phyloP scores from a whole-genome alignment of 2,329 filamentous ascomycete species.

The Penicillium italicum region DNA sequence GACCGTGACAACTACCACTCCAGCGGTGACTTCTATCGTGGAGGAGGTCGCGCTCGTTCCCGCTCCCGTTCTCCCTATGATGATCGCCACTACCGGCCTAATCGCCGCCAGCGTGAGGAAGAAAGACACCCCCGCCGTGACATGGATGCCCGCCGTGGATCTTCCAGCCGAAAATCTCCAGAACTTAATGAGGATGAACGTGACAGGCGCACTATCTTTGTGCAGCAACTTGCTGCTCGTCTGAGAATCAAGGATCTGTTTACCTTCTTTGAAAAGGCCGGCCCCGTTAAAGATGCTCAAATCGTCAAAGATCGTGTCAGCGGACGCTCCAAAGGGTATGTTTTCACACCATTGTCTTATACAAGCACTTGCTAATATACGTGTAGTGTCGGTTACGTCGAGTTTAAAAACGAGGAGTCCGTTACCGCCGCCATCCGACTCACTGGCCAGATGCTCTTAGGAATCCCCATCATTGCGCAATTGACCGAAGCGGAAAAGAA shows the following conservation, averaged over 20 bases:
- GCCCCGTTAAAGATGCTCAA: conserved; percentile 92
- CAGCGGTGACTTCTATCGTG: conserved; percentile 69
- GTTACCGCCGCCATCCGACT: conserved; percentile 92
- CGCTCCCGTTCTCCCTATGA: conserved; percentile 69
- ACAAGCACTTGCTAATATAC: conserved; percentile 8
- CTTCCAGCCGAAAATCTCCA: conserved; percentile 51
- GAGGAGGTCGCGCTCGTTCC: conserved; percentile 60
- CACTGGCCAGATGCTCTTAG: conserved; percentile 96
- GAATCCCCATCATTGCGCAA: conserved; percentile 97
- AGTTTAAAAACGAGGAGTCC: conserved; percentile 95
- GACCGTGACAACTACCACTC: conserved; percentile 54
- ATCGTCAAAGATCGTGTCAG: conserved; percentile 98
- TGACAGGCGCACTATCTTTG: conserved; percentile 94
- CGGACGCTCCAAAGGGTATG: conserved; percentile 94
- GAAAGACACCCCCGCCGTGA: conserved; percentile 52
- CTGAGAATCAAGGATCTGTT: conserved; percentile 89
- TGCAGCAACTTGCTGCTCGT: conserved; percentile 94
- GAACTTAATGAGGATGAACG: conserved; percentile 91
- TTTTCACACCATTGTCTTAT: conserved; percentile 14
- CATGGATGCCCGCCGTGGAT: conserved; percentile 44
- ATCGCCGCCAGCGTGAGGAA: conserved; percentile 48
- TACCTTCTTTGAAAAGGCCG: conserved; percentile 91
- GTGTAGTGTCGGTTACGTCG: conserved; percentile 91
- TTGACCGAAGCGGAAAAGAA: conserved; percentile 99
- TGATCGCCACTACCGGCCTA: conserved; percentile 54